Conservation (phyloP, 768 basidiomycete species). For the Antrodiella citrinella region DNA sequence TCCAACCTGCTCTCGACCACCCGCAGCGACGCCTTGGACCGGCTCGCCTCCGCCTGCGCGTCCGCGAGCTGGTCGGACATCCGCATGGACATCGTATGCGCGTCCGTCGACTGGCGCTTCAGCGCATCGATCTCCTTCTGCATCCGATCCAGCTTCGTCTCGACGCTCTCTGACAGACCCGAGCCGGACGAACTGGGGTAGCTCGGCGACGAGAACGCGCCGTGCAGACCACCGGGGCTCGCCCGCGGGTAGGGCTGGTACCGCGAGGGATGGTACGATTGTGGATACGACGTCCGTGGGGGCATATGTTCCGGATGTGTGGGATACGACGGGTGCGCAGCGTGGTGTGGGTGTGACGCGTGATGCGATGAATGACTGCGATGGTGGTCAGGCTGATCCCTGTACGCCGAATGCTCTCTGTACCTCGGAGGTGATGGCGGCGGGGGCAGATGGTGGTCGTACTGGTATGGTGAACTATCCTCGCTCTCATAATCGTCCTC, state of each 20-base stretch:
- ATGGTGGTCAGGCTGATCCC: neutral
- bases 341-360: neutral
- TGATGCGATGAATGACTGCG: neutral
- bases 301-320: neutral
- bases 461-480: conserved; percentile 39
- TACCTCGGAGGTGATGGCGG: neutral
- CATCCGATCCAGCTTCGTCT: conserved; percentile 46
- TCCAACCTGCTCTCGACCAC: conserved; percentile 51
- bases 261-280: neutral
- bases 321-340: neutral
- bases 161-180: conserved; percentile 21
- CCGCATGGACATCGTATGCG: conserved; percentile 53
- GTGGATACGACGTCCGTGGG: neutral
- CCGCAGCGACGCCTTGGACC: conserved; percentile 46
- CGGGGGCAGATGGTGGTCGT: conserved; percentile 6
- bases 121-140: conserved; percentile 57
- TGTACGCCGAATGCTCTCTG: neutral
- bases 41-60: conserved; percentile 52
- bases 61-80: conserved; percentile 66
- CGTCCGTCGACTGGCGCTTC: conserved; percentile 61
- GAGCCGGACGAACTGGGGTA: conserved; percentile 18
- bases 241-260: conserved; percentile 6
- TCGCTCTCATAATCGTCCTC: conserved; percentile 56
- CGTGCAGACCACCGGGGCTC: conserved; percentile 16
- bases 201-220: conserved; percentile 15